Evolutionary conservation across 129 eudicot species (phyloP).

Genomic region (Pulicaria dysenterica): DNA sequence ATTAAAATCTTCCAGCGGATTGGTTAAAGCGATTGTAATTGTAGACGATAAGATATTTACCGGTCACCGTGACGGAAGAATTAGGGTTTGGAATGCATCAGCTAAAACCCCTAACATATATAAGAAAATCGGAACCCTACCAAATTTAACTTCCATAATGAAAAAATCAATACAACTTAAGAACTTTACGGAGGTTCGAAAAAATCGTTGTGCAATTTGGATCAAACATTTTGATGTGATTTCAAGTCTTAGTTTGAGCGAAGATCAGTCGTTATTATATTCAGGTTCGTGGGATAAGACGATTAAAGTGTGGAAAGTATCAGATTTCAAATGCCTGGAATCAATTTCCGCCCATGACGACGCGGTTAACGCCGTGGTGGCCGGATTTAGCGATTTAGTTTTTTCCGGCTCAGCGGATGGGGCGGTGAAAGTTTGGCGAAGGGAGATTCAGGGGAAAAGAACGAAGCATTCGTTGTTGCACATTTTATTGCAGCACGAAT

Average conservation of each 20-base stretch:
- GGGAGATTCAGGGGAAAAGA: constrained; percentile 68
- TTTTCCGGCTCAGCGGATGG: constrained; percentile 75
- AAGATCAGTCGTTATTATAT: constrained; percentile 59
- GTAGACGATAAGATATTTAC: constrained; percentile 61
- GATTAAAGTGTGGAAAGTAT: constrained; percentile 63
- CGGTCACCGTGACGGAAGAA: constrained; percentile 87
- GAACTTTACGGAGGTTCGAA: constrained; percentile 56
- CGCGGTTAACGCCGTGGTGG: constrained; percentile 45
- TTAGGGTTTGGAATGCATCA: constrained; percentile 74
- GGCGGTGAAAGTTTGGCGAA: constrained; percentile 59
- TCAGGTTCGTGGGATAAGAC: constrained; percentile 75
- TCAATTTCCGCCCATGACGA: constrained; percentile 72
- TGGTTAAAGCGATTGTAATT: constrained; percentile 73
- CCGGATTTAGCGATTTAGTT: constrained; percentile 56
- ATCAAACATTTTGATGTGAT: constrained; percentile 75
- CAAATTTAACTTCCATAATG: constrained; percentile 52
- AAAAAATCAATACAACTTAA: constrained; percentile 63
- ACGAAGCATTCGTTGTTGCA: constrained; percentile 63
- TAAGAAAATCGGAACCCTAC: constrained; percentile 64
- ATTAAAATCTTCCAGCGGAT: constrained; percentile 75
- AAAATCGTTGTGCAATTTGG: constrained; percentile 50
- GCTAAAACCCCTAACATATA: constrained; percentile 58
- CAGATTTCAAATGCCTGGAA: constrained; percentile 55
- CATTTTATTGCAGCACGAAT: constrained; percentile 61
- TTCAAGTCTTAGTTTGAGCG: constrained; percentile 60